These are phyloP conservation scores for Rosa hybrid DNA, from an alignment of 331 rosid genomes.

Conservation along the genomic window DNA sequence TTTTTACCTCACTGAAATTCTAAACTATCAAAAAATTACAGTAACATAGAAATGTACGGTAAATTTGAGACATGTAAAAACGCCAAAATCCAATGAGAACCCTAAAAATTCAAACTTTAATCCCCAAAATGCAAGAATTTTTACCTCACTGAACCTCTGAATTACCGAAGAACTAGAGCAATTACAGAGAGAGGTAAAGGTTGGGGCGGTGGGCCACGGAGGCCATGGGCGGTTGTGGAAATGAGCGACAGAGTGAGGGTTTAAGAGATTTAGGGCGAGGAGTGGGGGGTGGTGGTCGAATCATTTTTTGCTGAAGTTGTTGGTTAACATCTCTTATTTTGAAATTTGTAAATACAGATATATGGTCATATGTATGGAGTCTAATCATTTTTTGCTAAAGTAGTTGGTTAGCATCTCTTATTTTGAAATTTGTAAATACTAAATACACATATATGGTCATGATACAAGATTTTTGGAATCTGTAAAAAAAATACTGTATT, in stretches of 20 bases:
- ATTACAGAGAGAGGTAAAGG: constrained; percentile 9
- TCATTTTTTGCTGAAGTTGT: too few species aligned
- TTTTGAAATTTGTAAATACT: too few species aligned
- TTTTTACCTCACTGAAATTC: not conserved
- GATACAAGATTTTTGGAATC: too few species aligned
- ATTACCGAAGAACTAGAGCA: not conserved
- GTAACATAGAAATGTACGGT: not conserved
- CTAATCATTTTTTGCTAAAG: too few species aligned
- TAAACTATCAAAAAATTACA: not conserved
- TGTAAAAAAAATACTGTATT: too few species aligned
- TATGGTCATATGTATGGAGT: too few species aligned
- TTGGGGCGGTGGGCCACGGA: constrained; percentile 43
- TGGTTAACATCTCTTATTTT: too few species aligned
- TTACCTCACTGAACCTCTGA: not conserved
- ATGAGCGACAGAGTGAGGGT: constrained; percentile 27
- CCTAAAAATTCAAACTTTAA: too few species aligned
- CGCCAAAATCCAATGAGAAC: not conserved
- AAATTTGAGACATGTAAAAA: not conserved
- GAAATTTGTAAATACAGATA: too few species aligned
- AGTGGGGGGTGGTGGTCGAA: not conserved
- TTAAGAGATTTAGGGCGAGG: constrained; percentile 30
- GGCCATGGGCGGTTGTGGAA: constrained; percentile 33
- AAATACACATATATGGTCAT: too few species aligned
- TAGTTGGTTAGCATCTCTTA: too few species aligned
- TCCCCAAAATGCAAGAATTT: not conserved